phyloP scores from a whole-genome alignment of 805 yeast genomes.

The Candida nanaspora region DNA sequence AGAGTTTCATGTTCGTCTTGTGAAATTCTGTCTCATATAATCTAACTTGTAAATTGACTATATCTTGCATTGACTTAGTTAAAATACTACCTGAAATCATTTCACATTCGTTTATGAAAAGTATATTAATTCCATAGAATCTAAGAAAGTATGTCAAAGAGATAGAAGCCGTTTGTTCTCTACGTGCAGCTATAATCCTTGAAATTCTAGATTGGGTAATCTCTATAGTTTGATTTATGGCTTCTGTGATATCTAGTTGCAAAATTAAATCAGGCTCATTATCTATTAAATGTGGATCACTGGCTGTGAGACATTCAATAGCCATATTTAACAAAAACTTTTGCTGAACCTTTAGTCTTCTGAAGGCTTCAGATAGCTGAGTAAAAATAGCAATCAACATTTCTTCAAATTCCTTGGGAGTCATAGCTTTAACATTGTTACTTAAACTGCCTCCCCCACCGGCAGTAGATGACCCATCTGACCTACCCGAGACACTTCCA shows the following conservation, averaged over 20 bases:
- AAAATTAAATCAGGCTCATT: conserved; percentile 35
- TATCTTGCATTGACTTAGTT: conserved; percentile 56
- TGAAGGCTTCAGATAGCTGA: conserved; percentile 60
- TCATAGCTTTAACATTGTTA: conserved; percentile 52
- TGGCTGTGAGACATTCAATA: conserved; percentile 34
- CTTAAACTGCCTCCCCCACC: conserved; percentile 20
- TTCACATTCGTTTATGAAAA: conserved; percentile 80
- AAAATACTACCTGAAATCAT: conserved; percentile 61
- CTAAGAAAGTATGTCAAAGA: conserved; percentile 56
- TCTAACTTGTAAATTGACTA: conserved; percentile 58
- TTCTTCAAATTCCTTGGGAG: conserved; percentile 67
- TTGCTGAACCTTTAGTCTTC: conserved; percentile 73
- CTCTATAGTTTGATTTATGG: conserved; percentile 62
- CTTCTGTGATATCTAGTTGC: conserved; percentile 57
- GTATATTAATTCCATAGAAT: conserved; percentile 56
- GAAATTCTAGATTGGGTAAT: conserved; percentile 71
- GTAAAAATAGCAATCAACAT: conserved; percentile 60
- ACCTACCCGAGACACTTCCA: conserved; percentile 17
- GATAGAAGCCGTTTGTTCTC: conserved; percentile 56
- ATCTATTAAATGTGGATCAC: conserved; percentile 19
- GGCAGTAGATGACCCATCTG: conserved; percentile 20
- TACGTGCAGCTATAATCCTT: conserved; percentile 69
- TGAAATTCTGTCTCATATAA: conserved; percentile 53
- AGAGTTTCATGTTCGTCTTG: conserved; percentile 35
- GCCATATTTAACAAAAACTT: conserved; percentile 71